Evolutionary conservation across 164 flowering plant genomes (phyloP), one percentile per base, ranked within the genome.

Genomic region (Aristolochia californica): DNA sequence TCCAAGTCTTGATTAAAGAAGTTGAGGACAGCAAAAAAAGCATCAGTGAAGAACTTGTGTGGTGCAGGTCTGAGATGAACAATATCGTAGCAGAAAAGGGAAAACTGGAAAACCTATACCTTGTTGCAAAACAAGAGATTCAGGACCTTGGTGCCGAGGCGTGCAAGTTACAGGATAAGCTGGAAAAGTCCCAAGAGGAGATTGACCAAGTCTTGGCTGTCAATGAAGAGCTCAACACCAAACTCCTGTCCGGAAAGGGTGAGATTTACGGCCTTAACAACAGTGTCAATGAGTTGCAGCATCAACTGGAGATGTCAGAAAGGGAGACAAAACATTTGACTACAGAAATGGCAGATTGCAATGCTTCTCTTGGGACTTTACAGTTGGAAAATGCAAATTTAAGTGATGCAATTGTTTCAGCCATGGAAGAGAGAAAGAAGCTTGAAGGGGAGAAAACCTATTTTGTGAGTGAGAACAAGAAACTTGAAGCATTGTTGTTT

Each of bases 11-110:
- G 47, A 77, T 79, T 1, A 12, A 61, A 68, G 86, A 80, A 68
- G 69, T 65, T 52, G 62, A 58, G 50, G 73, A 70, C 53, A 73
- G 62, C 62, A 86, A 77, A 66, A 64, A 58, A 48, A 54, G 49
- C 59, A 78, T 88, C 60, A 53, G 70, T 45, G 72, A 75, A 68
- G 85, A 87, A 69, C 78, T 84, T 70, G 71, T 60, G 16, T 68
- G 63, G 43, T 82, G 78, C 65, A 75, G 66, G 51, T 71, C 72
- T 70, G 84, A 88, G 63, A 76, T 87, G 20, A 70, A 70, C 63
- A 72, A 51, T 43, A 62, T 66, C 71, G 25, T 66, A 56, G 62
- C 64, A 49, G 76, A 34, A 45, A 78, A 67, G 66, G 83, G 71
- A 57, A 80, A 78, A 54, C 74, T 85, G 15, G 67, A 74, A 60